A percentile compares a stretch with the other conserved stretches of the same genome.
Conservation (phyloP, 78 protist species). For the Dictyostelium firmibasis region DNA sequence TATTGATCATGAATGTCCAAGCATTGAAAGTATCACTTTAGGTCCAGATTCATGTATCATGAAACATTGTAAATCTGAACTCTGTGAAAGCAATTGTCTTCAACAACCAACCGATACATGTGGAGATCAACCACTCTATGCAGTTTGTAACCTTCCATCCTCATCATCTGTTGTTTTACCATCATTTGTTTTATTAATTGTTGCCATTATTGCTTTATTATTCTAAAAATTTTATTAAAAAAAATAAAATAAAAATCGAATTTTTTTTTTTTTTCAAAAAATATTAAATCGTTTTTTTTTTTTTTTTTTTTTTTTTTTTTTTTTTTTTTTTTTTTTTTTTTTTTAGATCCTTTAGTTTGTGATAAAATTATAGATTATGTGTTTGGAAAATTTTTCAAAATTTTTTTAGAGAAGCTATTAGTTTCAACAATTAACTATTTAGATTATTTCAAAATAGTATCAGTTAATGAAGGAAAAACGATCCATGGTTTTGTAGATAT, state of each 20-base stretch:
- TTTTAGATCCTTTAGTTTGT: no score
- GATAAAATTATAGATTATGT: background rate
- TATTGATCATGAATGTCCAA: background rate
- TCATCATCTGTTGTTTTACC: slow-evolving; percentile 8
- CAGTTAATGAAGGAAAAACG: background rate
- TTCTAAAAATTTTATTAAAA: background rate
- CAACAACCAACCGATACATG: background rate
- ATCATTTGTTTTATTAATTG: background rate
- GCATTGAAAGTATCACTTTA: background rate
- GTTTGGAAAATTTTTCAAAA: background rate
- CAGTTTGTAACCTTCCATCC: background rate
- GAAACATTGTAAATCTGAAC: background rate
- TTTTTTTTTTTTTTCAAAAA: background rate
- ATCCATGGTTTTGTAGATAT: background rate
- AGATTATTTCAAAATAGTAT: background rate
- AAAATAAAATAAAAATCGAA: background rate
- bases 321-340: no score
- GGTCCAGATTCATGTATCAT: background rate
- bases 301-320: background rate
- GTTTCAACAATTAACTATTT: background rate
- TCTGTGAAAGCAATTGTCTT: background rate
- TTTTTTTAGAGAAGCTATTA: background rate
- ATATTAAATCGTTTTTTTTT: background rate
- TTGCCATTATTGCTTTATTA: background rate
- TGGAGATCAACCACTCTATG: background rate